These are phyloP conservation scores for Crithidia bombi DNA, from an alignment of 208 protist species.

Conservation along the genomic window DNA sequence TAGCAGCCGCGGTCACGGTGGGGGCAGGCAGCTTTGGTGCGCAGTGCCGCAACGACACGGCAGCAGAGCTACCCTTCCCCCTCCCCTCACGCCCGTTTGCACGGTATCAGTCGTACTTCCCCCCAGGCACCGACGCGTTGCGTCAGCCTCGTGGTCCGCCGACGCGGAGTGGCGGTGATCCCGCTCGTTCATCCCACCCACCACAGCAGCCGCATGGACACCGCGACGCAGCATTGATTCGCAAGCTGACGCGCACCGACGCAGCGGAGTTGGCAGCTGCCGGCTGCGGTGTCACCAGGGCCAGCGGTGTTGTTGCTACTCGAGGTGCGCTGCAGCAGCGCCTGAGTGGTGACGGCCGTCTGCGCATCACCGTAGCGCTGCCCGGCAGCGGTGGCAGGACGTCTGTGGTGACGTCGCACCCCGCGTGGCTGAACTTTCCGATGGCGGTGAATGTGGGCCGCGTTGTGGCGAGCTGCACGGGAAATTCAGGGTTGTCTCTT, in stretches of 20 bases:
- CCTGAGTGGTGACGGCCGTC: conserved; percentile 5
- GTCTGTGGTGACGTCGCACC: conserved; percentile 12
- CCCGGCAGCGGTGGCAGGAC: conserved; percentile 14
- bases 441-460: conserved; percentile 12
- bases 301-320: not conserved
- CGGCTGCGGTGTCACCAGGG: not conserved
- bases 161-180: not conserved
- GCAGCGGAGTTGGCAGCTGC: not conserved
- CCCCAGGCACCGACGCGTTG: conserved; percentile 60
- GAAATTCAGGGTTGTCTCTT: not conserved
- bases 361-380: conserved; percentile 18
- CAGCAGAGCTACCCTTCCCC: conserved; percentile 27
- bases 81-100: conserved; percentile 43
- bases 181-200: not conserved
- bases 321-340: conserved; percentile 12
- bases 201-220: not conserved
- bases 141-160: conserved; percentile 20
- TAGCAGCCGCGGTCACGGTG: too few relatives aligned
- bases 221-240: not conserved
- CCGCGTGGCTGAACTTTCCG: conserved; percentile 26
- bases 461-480: conserved; percentile 9
- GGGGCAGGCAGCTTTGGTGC: too few relatives aligned
- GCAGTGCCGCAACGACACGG: not conserved
- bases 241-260: not conserved
- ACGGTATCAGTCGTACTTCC: conserved; percentile 59